Base-by-base conservation (phyloP, 768 basidiomycete species). In the Hygrocybe punicea region DNA sequence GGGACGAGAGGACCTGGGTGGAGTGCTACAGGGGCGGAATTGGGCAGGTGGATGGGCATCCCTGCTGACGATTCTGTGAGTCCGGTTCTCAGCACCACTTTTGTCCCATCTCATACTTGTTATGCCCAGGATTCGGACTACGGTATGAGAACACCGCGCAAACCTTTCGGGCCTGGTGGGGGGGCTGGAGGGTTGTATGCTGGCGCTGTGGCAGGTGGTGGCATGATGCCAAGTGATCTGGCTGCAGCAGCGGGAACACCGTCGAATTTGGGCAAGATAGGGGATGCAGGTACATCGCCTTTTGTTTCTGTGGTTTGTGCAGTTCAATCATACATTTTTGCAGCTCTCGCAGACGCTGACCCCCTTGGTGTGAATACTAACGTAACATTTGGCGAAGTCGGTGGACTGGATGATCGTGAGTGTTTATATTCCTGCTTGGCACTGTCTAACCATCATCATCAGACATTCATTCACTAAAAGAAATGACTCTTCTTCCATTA, bases 381-480 rank as follows among this genome's bases (percentile, higher is more conserved):
- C 61, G 89, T 98, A 7, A 95, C 94, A 0, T 98, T 99, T 67
- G 93, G 97, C 64, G 92, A 93, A 73, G 92, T 98, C 24, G 97
- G 97, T 21, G 97, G 97, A 3, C 75, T 99, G 39, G 95, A 98
- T 63, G 90, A 93, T 53, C 96, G 93, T 94, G 64, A 67, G 85
- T 79, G 21, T 34, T 51, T 44, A n/a, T 54, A 25, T 19, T 37
- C 17, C 44, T 56, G 46, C 21, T 42, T 46, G 8, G 46, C 39
- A 51, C 19, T 48, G 34, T 16, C 45, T 57, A 23, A 24, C 37
- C 17, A 21, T 4, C 56, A 40, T 59, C 39, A n/a, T 19, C 51
- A 95, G 93, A 99, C 64, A 96, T 99, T 55, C 93, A 96, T 66
- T 89, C 93, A 7, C 75, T 98, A 58, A 98, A 98, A 74, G 97